phyloP scores from a whole-genome alignment of 495 filamentous ascomycete species.

The Penicillium angulare region DNA sequence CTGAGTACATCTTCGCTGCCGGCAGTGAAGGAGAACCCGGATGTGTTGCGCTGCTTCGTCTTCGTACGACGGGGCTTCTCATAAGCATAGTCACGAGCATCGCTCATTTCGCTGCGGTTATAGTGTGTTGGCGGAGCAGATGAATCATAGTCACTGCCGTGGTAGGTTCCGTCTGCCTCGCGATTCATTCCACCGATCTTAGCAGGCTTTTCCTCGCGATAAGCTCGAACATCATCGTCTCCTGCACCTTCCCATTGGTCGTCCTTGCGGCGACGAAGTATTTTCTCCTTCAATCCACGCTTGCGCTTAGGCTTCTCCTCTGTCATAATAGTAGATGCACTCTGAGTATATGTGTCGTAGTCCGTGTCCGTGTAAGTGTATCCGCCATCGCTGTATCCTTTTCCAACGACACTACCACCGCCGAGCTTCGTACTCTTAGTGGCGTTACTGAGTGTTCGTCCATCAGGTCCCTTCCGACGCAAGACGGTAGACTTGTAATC shows the following conservation, averaged over 20 bases:
- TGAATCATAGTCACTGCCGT: conserved; percentile 59
- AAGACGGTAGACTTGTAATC: conserved; percentile 97
- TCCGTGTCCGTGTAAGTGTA: conserved; percentile 55
- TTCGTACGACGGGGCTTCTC: conserved; percentile 20
- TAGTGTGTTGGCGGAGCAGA: conserved; percentile 50
- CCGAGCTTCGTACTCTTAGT: conserved; percentile 80
- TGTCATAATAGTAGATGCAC: conserved; percentile 32
- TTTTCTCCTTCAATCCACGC: conserved; percentile 38
- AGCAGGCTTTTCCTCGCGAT: conserved; percentile 80
- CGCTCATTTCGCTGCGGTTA: conserved; percentile 52
- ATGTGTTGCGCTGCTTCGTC: conserved; percentile 23
- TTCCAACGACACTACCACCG: conserved; percentile 70
- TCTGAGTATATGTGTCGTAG: conserved; percentile 32
- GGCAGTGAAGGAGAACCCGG: conserved; percentile 49
- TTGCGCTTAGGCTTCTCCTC: conserved; percentile 45
- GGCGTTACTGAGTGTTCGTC: conserved; percentile 73
- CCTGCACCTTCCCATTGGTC: conserved; percentile 55
- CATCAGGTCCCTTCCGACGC: conserved; percentile 87
- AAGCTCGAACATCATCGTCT: conserved; percentile 73
- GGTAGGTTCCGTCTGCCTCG: conserved; percentile 68
- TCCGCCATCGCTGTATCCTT: conserved; percentile 56
- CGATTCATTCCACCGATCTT: conserved; percentile 84
- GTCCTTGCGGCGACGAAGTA: conserved; percentile 39
- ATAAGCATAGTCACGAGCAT: conserved; percentile 47
- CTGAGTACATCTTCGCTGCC: conserved; percentile 54